phyloP scores from a whole-genome alignment of 257 asterid species.

The Capsicum chinense region DNA sequence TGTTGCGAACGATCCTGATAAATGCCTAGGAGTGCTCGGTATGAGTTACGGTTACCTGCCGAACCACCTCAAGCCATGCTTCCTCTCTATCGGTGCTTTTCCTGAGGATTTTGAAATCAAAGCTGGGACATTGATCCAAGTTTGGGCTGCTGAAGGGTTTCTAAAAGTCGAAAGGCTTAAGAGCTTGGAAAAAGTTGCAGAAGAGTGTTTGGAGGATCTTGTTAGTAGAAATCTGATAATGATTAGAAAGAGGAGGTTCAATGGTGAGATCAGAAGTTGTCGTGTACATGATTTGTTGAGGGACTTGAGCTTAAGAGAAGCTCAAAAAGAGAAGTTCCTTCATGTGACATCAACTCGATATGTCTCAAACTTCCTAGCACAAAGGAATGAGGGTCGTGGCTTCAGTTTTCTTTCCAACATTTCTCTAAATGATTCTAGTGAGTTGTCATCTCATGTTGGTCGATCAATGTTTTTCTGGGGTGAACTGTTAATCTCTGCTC shows the following conservation, averaged over 20 bases:
- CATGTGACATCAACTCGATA: slow-evolving; percentile 22
- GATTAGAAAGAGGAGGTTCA: slow-evolving; percentile 28
- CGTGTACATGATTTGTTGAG: slow-evolving; percentile 25
- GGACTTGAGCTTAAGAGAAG: slow-evolving; percentile 28
- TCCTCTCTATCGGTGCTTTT: slow-evolving; percentile 44
- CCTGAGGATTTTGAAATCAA: slow-evolving; percentile 38
- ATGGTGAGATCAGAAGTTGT: slow-evolving; percentile 24
- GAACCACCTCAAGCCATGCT: slow-evolving; percentile 42
- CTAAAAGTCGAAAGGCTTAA: slow-evolving; percentile 20
- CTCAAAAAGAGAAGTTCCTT: slow-evolving; percentile 26
- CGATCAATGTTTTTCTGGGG: slow-evolving; percentile 33
- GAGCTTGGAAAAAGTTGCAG: slow-evolving; percentile 28
- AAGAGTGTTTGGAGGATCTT: slow-evolving; percentile 31
- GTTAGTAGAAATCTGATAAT: slow-evolving; percentile 24
- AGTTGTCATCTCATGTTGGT: not conserved
- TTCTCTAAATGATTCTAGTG: slow-evolving; percentile 21
- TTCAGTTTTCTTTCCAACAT: slow-evolving; percentile 16
- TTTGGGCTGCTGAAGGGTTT: slow-evolving; percentile 43
- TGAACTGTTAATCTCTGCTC: slow-evolving; percentile 21
- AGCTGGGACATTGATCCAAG: slow-evolving; percentile 38
- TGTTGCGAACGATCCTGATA: slow-evolving; percentile 36
- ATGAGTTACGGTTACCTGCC: slow-evolving; percentile 46
- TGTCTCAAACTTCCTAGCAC: slow-evolving; percentile 15
- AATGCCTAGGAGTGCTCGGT: slow-evolving; percentile 35
- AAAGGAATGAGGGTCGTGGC: slow-evolving; percentile 19